Base-by-base conservation (phyloP, 23 red algal species). In the Gracilaria domingensis region DNA sequence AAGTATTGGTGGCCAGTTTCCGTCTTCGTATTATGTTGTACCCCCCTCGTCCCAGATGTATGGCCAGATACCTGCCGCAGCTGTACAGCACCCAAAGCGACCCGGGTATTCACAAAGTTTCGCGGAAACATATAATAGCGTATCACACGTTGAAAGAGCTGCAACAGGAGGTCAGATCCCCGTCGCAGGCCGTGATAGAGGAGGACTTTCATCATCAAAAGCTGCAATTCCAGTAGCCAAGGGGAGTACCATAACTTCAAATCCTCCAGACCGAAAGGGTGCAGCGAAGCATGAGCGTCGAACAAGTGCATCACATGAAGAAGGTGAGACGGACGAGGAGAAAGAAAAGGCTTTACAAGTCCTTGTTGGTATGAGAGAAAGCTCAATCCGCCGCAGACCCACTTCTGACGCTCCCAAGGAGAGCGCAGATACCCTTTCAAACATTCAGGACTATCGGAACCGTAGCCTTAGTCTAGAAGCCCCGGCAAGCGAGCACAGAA, bases 281-380 rank as follows among this genome's bases (percentile, higher is more conserved):
- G 23, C 67, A 42, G 35, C 11, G 35, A 34, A 77, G 26, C 40
- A 45, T 29, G 36, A 14, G n/a, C 38, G 0, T 14, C 50, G 34
- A 77, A 77, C 42, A 16, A 64, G 30, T 82, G 25, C 23, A 42
- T 36, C 12, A 47, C 20, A 25, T 5, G 39, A 78, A 78, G 35
- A 82, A 33, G 54, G 29, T 26, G 55, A 38, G 13, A 60, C 64
- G 5, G 53, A 60, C 30, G 58, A 82, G 35, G 79, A 82, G 55
- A 87, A 87, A 55, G 84, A 87, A 58, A 87, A 75, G 44, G 84
- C 67, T 18, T 42, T 76, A 48, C 66, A 75, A 25, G 84, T 66
- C 25, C 67, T 87, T 20, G 69, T 87, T 33, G 64, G 69, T 55
- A 77, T 87, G 84, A 66, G 81, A 51, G 81, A 28, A 48, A 55